Evolutionary conservation across 179 eudicot genomes (phyloP), one percentile per base, ranked within the genome.

Genomic region (Monotropa hypopitys): DNA sequence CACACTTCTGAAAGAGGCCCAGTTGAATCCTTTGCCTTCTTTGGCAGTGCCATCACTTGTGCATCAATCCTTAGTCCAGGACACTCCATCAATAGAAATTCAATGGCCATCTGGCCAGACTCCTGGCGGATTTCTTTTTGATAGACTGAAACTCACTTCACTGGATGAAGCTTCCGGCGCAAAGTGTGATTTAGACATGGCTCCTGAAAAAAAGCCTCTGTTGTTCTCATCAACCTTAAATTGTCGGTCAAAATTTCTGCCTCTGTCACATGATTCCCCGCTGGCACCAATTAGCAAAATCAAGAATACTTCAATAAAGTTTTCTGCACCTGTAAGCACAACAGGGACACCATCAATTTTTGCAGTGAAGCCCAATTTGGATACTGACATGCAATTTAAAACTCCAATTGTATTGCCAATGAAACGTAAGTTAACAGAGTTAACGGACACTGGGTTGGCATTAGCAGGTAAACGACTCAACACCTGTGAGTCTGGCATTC

Each of bases 21-120:
- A 88, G 77, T 79, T 93, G 86, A 89, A 90, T 46, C 96, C 99
- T 70, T 83, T 93, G 84, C 90, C 92, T 78, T 86, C 92, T 62
- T 81, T 85, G 54, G 89, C 90, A 35, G 86, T 89, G 7, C 86
- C 91, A 46, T 87, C 92, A 79, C 89, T 90, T 73, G 77, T 84
- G 78, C 85, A 91, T 82, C 97, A 96, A 74, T 78, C 88, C 20
- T 75, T 86, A 43, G 90, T 72, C 66, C 96, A 88, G 77, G 99
- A 96, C 75, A 11, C 78, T 61, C 87, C 89, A 26, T 78, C 91
- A 5, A 59, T 83, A 72, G 91, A 86, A 82, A 85, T 87, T 62
- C 91, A 90, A 51, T 96, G 98, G 98, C 99, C 99, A 78, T 83
- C 89, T 72, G 94, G 89, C n/a, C 88, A 93, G 43, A 57, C 80